A percentile compares a stretch with the other conserved stretches of the same genome.
Evolutionary conservation across 2,329 filamentous ascomycete species (phyloP).

Genomic region (Rutstroemia sp.): DNA sequence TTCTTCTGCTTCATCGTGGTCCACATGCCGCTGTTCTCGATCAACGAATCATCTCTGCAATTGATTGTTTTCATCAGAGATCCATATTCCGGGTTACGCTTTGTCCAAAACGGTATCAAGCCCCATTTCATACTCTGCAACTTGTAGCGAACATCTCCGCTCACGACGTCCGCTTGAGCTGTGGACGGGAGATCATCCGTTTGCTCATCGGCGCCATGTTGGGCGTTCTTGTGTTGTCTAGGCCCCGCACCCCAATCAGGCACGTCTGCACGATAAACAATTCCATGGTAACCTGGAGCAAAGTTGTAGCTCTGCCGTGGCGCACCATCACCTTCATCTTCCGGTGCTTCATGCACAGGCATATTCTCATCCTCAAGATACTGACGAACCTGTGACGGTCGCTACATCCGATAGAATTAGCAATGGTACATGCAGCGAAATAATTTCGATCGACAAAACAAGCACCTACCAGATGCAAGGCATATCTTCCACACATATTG

Average conservation of each 20-base stretch:
- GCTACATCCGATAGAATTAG: constrained; percentile 39
- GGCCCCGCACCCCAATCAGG: constrained; percentile 51
- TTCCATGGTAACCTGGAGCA: constrained; percentile 75
- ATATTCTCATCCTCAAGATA: constrained; percentile 69
- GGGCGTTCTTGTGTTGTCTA: constrained; percentile 18
- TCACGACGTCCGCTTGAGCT: constrained; percentile 12
- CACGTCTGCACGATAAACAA: constrained; percentile 75
- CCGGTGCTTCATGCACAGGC: constrained; percentile 62
- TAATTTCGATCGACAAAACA: not conserved
- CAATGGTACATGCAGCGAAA: not conserved
- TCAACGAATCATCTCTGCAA: constrained; percentile 82
- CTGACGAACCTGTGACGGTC: constrained; percentile 66
- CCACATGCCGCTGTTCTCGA: constrained; percentile 78
- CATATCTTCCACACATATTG: constrained; percentile 30
- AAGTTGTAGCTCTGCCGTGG: constrained; percentile 84
- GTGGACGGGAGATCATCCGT: constrained; percentile 15
- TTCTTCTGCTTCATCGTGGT: constrained; percentile 83
- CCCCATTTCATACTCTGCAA: constrained; percentile 96
- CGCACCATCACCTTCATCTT: constrained; percentile 51
- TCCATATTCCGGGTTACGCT: constrained; percentile 68
- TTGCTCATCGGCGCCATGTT: constrained; percentile 16
- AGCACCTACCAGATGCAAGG: constrained; percentile 24
- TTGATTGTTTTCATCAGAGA: constrained; percentile 86
- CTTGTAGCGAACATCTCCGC: constrained; percentile 54
- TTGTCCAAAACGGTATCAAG: constrained; percentile 88